Evolutionary conservation across 2,329 filamentous ascomycete genomes (phyloP), one percentile per base, ranked within the genome.

Genomic region (Alternaria sp.): DNA sequence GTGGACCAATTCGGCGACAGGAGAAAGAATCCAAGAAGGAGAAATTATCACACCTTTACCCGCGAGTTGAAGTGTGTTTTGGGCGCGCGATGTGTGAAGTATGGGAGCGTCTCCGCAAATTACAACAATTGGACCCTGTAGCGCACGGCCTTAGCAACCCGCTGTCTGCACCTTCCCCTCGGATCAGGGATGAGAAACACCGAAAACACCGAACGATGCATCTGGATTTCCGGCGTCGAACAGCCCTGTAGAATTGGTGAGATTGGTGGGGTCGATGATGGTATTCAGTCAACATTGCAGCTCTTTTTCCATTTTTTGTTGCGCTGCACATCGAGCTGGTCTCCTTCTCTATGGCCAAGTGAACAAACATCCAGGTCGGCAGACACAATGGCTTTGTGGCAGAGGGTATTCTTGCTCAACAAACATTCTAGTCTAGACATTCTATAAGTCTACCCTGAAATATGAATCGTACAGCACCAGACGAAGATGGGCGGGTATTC

Each of bases 31-130:
- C 14, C 47, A 23, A 26, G 6, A 47, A 33, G 37, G 43, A 46
- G 37, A 23, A 46, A 26, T 49, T 23, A 14, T 7, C 44, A 9
- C 18, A 41, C 23, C 43, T 54, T 21, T 28, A 6, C 44, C 44
- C 15, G 33, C 50, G 55, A 25, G n/a, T 33, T 21, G 25, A 30
- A 37, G 44, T 50, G 49, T 49, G 45, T n/a, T 46, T 28, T 26
- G 45, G 51, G 51, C 53, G 45, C 49, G 37, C 55, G 25, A 56
- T 45, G 37, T 51, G 57, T 55, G 25, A 25, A 46, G n/a, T 21
- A 46, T 43, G 26, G 45, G 45, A 51, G 57, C 12, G 46, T 63
- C 61, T 63, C 61, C 61, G 61, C 57, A 63, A 63, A 63, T 60
- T 53, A 56, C 45, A 46, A 30, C 37, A 54, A 44, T 44, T 63